Base-by-base conservation (phyloP, 179 eudicot species). In the Dionaea muscipula region DNA sequence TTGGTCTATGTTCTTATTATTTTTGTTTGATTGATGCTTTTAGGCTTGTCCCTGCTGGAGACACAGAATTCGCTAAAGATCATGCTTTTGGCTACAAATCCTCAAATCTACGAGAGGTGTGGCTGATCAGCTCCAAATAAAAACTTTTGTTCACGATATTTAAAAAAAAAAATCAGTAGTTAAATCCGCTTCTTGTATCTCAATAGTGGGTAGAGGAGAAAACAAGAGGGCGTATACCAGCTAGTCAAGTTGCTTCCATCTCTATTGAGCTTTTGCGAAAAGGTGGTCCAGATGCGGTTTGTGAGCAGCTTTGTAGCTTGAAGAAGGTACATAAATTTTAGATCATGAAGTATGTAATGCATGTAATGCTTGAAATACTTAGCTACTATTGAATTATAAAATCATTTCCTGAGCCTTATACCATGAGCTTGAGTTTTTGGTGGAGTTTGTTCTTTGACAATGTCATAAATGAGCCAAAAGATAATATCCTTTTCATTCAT, bases 1-100 rank as follows among this genome's bases (percentile, higher is more conserved):
- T 33, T 22, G 11, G 65, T 26, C 24, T 40, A 41, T 25, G 14
- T 60, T 62, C 61, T 26, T 47, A 69, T 16, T 35, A 37, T 26
- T 36, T 35, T 41, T 28, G 33, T 10, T 19, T 45, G 26, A 22
- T 51, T 68, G 61, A 49, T 62, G 22, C 47, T 53, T 67, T 55
- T 62, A 93, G 99, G 78, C 95, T 93, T 77, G 75, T 88, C 72
- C 99, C 99, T 51, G 99, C 96, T 18, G 99, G 96, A 56, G 89
- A 88, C 60, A 93, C 96, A 25, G 99, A 93, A 67, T 93, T 93
- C 61, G 93, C 99, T 28, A 93, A 83, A 72, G 99, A 93, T 77
- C 84, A 96, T 58, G 64, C 87, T 49, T 93, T 93, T 81, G 99
- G 99, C 35, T 93, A 88, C 56, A 88, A 78, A 72, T 82, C 86